A percentile compares a stretch with the other conserved stretches of the same genome.
Evolutionary conservation across 768 basidiomycete species (phyloP).

Genomic region (Lactifluus pinguis): DNA sequence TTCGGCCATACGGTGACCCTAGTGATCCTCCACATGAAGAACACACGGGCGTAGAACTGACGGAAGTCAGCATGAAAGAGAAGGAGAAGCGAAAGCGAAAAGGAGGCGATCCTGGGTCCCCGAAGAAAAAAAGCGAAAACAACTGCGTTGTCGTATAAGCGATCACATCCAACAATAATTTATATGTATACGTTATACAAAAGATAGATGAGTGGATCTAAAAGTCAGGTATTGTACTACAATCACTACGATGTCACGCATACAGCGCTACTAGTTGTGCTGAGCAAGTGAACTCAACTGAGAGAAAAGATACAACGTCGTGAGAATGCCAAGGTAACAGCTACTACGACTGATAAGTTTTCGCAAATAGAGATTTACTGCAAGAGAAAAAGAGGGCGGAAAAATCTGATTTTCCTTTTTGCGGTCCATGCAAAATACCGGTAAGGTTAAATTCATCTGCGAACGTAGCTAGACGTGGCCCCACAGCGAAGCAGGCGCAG

Average conservation of each 20-base stretch:
- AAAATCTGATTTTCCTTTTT: no score
- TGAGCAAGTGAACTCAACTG: constrained; percentile 47
- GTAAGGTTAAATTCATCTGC: no score
- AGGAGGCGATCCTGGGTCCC: neutral
- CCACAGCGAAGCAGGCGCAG: no score
- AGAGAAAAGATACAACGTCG: constrained; percentile 72
- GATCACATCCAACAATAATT: neutral
- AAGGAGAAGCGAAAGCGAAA: constrained; percentile 12
- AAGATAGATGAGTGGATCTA: neutral
- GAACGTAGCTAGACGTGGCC: no score
- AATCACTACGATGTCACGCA: neutral
- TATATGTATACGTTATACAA: neutral
- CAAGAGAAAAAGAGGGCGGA: no score
- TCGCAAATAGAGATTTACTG: no score
- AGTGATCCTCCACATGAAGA: neutral
- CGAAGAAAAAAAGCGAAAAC: constrained; percentile 16
- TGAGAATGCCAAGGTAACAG: no score
- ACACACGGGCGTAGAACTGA: neutral
- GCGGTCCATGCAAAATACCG: no score
- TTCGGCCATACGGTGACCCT: constrained; percentile 15
- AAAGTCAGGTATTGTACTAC: neutral
- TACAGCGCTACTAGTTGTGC: neutral
- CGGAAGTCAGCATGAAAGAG: neutral
- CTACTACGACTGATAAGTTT: no score
- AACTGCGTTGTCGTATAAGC: neutral